These are phyloP conservation scores for Pezicula radicicola DNA, from an alignment of 2,329 filamentous ascomycete genomes.

Conservation along the genomic window DNA sequence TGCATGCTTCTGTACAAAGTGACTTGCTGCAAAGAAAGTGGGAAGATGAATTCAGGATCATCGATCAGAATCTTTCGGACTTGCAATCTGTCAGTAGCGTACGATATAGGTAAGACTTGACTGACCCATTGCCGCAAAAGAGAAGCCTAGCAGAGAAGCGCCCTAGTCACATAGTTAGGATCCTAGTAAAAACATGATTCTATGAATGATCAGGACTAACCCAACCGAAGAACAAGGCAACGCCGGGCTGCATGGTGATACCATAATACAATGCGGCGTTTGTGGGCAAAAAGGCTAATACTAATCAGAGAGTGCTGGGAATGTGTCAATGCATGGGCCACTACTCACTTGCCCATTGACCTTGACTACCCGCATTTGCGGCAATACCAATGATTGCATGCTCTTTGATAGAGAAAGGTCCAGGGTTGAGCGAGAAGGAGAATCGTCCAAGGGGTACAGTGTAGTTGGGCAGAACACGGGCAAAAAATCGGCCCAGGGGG, in stretches of 20 bases:
- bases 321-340: background rate
- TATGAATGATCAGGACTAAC: background rate
- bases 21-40: background rate
- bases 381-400: slow-evolving; percentile 64
- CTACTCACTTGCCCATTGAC: background rate
- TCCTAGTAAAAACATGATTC: background rate
- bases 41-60: slow-evolving; percentile 1
- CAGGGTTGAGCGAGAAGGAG: slow-evolving; percentile 43
- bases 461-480: background rate
- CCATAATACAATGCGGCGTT: background rate
- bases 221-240: background rate
- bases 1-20: background rate
- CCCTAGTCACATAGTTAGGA: background rate
- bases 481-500: background rate
- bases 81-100: background rate
- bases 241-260: background rate
- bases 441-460: background rate
- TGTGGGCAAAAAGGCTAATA: background rate
- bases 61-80: background rate
- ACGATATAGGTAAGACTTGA: background rate
- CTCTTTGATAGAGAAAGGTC: slow-evolving; percentile 66
- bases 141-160: background rate
- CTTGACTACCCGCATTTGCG: slow-evolving; percentile 27
- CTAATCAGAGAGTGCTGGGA: background rate
- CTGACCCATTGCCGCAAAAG: background rate